Base-by-base conservation (phyloP, 768 basidiomycete genomes). In the Boletus rex-veris region DNA sequence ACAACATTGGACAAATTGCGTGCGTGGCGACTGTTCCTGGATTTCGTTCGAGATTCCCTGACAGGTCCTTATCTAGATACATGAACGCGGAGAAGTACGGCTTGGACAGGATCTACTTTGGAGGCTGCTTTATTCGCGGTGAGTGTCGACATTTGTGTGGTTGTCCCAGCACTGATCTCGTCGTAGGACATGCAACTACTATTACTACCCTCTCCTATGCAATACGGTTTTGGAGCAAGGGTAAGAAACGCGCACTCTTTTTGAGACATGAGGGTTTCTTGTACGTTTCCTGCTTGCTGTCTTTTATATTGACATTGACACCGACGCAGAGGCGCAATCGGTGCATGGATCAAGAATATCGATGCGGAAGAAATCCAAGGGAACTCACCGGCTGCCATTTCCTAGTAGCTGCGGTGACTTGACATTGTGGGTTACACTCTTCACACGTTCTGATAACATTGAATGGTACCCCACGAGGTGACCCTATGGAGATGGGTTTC, bases 1-100 rank as follows among this genome's bases (percentile, higher is more conserved):
- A 99, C 74, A 99, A 99, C 71, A 99, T 99, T 61, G 97, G 97
- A 15, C 97, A 99, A 73, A 98, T 99, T 75, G 97, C 97, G 96
- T 99, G 72, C 70, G 94, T 88, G 42, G 41, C 50, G 48, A 43
- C 49, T 54, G 49, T 64, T 49, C 50, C 21, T 50, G 45, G 49
- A 40, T 31, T 9, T 40, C 16, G 24, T 2, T 45, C 42, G 33
- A 30, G 9, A 41, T 47, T 40, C 2, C 28, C 57, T 67, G 61
- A 73, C 46, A 49, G 16, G 14, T 7, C 42, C 30, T 37, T 48
- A 35, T 48, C 53, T 61, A 60, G 66, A 59, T 98, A 94, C 72
- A 98, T 99, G 97, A 98, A 99, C 69, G 97, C 97, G 52, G 97
- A 98, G 70, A 98, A 98, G 76, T 97, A 98, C 71, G 86, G 90